phyloP scores from a whole-genome alignment of 495 filamentous ascomycete species.

The Neurospora sp. region DNA sequence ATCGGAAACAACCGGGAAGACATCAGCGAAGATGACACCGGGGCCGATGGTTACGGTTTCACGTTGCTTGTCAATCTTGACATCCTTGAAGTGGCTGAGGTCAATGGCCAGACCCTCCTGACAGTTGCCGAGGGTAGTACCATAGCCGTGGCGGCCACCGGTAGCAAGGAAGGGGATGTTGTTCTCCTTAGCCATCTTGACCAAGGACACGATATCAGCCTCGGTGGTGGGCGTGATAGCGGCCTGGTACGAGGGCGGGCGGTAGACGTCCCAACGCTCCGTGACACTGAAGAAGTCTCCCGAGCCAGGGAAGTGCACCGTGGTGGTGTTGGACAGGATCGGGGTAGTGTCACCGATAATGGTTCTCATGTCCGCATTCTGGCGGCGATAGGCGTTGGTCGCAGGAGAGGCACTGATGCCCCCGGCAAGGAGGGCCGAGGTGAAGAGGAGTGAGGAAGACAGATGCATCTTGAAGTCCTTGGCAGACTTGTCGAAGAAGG shows the following conservation, averaged over 20 bases:
- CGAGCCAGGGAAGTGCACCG: not conserved
- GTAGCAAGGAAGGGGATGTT: slow-evolving; percentile 9
- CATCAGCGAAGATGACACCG: not conserved
- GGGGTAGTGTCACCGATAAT: not conserved
- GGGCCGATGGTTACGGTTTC: not conserved
- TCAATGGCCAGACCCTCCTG: slow-evolving; percentile 22
- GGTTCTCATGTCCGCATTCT: not conserved
- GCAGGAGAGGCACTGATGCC: not conserved
- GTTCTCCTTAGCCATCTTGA: not conserved
- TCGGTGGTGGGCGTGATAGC: not conserved
- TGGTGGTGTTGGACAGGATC: not conserved
- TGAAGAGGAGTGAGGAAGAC: not conserved
- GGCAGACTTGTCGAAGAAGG: not conserved
- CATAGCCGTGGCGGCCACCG: slow-evolving; percentile 6
- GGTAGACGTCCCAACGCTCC: not conserved
- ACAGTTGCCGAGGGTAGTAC: not conserved
- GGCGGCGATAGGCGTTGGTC: not conserved
- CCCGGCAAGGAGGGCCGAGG: not conserved
- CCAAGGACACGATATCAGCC: not conserved
- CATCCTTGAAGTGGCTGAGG: slow-evolving; percentile 16
- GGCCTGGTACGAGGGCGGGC: not conserved
- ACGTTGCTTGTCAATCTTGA: slow-evolving; percentile 14
- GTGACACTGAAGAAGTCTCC: not conserved
- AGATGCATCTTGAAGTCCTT: not conserved
- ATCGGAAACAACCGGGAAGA: not conserved